phyloP scores from a whole-genome alignment of 345 rosid genomes.

The Euphorbia lathyris region DNA sequence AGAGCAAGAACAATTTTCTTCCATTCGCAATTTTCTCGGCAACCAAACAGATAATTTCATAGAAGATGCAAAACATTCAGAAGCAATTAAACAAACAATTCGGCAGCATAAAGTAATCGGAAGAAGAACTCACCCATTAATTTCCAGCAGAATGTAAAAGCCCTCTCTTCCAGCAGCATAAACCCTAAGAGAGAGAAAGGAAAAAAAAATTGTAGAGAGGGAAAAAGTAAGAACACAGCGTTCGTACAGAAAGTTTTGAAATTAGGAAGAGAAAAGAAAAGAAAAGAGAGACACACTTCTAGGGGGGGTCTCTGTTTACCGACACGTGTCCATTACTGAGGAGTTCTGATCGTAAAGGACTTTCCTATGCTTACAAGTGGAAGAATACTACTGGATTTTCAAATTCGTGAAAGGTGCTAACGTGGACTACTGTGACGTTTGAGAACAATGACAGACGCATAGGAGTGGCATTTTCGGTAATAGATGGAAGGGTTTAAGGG shows the following conservation, averaged over 20 bases:
- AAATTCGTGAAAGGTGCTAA: slow-evolving; percentile 8
- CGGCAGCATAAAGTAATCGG: neutral
- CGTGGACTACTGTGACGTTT: slow-evolving; percentile 16
- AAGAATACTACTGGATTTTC: slow-evolving; percentile 8
- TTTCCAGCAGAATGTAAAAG: slow-evolving; percentile 4
- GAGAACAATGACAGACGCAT: neutral
- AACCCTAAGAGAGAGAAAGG: slow-evolving; percentile 15
- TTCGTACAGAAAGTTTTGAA: neutral
- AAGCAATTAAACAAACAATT: neutral
- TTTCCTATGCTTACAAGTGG: slow-evolving; percentile 18
- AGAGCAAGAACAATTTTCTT: too few relatives aligned
- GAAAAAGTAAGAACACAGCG: slow-evolving; percentile 9
- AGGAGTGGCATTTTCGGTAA: too few relatives aligned
- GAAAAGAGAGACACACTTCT: neutral
- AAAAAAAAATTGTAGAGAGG: neutral
- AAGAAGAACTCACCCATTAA: slow-evolving; percentile 2
- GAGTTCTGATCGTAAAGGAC: slow-evolving; percentile 16
- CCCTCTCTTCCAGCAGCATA: neutral
- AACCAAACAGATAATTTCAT: slow-evolving; percentile 7
- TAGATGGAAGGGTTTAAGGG: too few relatives aligned
- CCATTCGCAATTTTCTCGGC: neutral
- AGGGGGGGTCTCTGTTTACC: slow-evolving; percentile 10
- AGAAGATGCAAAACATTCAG: neutral
- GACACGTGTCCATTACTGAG: slow-evolving; percentile 20
- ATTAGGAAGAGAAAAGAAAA: slow-evolving; percentile 8